A percentile compares a stretch with the other conserved stretches of the same genome.
These are phyloP conservation scores for Pleurotus ostreatus DNA, from an alignment of 768 basidiomycete species.

Conservation along the genomic window DNA sequence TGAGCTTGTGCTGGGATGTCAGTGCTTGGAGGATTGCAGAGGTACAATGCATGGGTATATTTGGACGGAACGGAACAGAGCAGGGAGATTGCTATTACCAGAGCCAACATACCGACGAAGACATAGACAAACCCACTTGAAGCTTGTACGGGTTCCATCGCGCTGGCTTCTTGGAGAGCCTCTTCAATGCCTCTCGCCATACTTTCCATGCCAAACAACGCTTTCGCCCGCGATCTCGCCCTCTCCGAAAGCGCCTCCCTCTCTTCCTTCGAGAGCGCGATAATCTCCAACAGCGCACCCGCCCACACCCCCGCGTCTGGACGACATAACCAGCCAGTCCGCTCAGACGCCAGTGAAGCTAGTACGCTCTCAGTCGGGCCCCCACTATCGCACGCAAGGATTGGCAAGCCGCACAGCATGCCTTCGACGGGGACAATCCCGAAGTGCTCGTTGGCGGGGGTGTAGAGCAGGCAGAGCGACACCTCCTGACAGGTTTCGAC, in stretches of 20 bases:
- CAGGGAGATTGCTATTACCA: too few relatives aligned
- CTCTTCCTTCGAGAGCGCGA: slow-evolving; percentile 36
- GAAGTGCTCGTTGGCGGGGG: slow-evolving; percentile 94
- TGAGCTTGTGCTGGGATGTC: too few relatives aligned
- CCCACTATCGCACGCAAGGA: slow-evolving; percentile 82
- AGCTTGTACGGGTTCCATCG: slow-evolving; percentile 39
- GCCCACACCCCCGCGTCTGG: slow-evolving; percentile 74
- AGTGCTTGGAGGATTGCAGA: too few relatives aligned
- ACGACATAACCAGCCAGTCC: slow-evolving; percentile 76
- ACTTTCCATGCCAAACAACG: slow-evolving; percentile 71
- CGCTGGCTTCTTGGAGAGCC: slow-evolving; percentile 49
- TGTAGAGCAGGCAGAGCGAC: slow-evolving; percentile 77
- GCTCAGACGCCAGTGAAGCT: slow-evolving; percentile 27
- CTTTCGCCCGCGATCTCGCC: slow-evolving; percentile 57
- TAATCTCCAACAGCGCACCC: slow-evolving; percentile 56
- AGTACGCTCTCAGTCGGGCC: slow-evolving; percentile 88
- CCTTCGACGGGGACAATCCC: slow-evolving; percentile 96
- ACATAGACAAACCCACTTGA: not conserved
- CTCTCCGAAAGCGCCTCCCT: slow-evolving; percentile 45
- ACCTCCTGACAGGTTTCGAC: too few relatives aligned
- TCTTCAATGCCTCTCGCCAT: slow-evolving; percentile 62
- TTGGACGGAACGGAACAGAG: too few relatives aligned
- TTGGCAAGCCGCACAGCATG: slow-evolving; percentile 88
- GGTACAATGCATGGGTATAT: too few relatives aligned
- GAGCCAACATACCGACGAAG: too few relatives aligned